Conservation (phyloP, 306 rosid species). For the Leucaena leucocephala region DNA sequence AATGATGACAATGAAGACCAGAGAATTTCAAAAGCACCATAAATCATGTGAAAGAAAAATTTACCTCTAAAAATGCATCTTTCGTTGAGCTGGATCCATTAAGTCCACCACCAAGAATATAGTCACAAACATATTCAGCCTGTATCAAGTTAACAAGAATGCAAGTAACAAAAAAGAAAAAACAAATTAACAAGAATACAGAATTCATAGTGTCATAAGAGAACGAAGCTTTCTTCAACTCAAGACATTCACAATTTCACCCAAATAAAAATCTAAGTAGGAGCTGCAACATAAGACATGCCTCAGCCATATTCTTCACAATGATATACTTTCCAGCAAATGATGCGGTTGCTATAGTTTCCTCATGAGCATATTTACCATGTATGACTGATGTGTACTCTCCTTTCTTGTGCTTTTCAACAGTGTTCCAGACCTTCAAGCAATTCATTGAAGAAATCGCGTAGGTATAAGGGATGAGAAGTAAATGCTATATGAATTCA, state of each 20-base stretch:
- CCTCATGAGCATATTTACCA: conserved; percentile 94
- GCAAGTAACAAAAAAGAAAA: neutral
- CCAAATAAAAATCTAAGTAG: conserved; percentile 15
- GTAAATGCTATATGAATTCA: neutral
- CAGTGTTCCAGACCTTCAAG: conserved; percentile 85
- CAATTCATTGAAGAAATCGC: conserved; percentile 36
- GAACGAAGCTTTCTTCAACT: neutral
- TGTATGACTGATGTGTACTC: conserved; percentile 91
- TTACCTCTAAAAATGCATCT: conserved; percentile 83
- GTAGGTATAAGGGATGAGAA: conserved; percentile 35
- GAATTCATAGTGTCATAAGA: neutral
- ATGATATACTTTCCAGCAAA: conserved; percentile 84
- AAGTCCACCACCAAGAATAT: conserved; percentile 79
- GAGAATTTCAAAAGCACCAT: conserved; percentile 25
- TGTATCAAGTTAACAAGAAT: conserved; percentile 41
- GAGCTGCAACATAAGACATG: conserved; percentile 43
- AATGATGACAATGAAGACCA: conserved; percentile 28
- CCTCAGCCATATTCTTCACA: conserved; percentile 94
- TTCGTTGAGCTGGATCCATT: conserved; percentile 92
- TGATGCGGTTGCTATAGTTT: conserved; percentile 94
- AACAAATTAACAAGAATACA: neutral
- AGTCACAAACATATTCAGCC: conserved; percentile 93
- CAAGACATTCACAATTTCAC: conserved; percentile 5
- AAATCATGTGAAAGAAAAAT: conserved; percentile 14
- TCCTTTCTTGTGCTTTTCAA: conserved; percentile 93